These are phyloP conservation scores for Funneliformis geosporum DNA, from an alignment of 192 early-diverging fungal genomes.

Conservation along the genomic window DNA sequence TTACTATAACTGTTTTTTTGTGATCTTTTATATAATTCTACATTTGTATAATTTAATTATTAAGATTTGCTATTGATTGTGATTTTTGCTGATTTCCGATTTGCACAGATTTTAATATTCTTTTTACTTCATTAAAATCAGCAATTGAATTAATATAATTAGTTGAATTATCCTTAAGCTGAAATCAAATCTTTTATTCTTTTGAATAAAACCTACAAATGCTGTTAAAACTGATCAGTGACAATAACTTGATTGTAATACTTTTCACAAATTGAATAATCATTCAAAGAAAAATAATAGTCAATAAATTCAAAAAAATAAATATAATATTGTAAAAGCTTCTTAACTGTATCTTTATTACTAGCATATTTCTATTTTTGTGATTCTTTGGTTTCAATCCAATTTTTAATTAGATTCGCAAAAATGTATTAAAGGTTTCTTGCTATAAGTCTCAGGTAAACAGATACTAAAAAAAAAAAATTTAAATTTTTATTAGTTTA, in stretches of 20 bases:
- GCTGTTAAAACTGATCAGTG: too few relatives aligned
- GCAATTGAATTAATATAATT: neutral
- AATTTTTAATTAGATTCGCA: neutral
- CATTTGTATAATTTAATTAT: constrained; percentile 12
- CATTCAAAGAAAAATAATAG: too few relatives aligned
- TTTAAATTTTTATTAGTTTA: neutral
- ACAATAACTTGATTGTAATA: too few relatives aligned
- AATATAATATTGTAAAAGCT: too few relatives aligned
- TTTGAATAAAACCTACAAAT: too few relatives aligned
- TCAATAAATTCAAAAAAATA: too few relatives aligned
- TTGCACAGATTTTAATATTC: neutral
- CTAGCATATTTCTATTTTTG: neutral
- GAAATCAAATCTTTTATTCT: too few relatives aligned
- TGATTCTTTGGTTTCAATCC: neutral
- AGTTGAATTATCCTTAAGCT: neutral
- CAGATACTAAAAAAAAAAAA: neutral
- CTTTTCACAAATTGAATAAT: too few relatives aligned
- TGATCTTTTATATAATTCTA: constrained; percentile 3
- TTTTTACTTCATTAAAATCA: too few relatives aligned
- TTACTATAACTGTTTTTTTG: constrained; percentile 6
- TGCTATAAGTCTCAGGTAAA: constrained; percentile 7
- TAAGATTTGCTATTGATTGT: too few relatives aligned
- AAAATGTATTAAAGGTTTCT: neutral
- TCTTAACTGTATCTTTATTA: neutral
- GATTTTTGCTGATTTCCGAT: constrained; percentile 5